Percentiles rank a stretch among this genome's conserved stretches.
phyloP scores from a whole-genome alignment of 768 basidiomycete species.

The Phanerochaete carnosa region DNA sequence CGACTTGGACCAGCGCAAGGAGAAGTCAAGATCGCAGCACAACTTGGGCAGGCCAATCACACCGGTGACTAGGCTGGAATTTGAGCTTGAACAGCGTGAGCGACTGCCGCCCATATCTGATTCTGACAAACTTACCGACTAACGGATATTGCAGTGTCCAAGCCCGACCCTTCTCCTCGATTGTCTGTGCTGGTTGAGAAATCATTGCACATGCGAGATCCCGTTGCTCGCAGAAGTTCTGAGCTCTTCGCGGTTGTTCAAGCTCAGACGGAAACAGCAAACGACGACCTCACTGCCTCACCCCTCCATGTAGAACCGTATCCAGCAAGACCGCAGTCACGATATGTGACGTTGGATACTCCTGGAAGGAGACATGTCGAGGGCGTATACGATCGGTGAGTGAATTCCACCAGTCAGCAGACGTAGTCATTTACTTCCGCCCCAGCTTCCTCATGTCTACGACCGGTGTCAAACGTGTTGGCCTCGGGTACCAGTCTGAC shows the following conservation, averaged over 20 bases:
- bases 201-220: slow-evolving; percentile 61
- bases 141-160: slow-evolving; percentile 17
- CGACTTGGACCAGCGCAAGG: slow-evolving; percentile 56
- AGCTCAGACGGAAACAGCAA: slow-evolving; percentile 19
- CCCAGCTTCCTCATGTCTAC: slow-evolving; percentile 70
- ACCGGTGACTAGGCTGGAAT: slow-evolving; percentile 59
- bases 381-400: slow-evolving; percentile 67
- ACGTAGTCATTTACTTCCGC: neutral
- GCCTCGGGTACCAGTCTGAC: slow-evolving; percentile 80
- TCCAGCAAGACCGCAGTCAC: slow-evolving; percentile 41
- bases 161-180: slow-evolving; percentile 41
- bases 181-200: slow-evolving; percentile 69
- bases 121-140: neutral
- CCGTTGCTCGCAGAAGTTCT: slow-evolving; percentile 26
- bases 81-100: slow-evolving; percentile 64
- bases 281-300: slow-evolving; percentile 58
- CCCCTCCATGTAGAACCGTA: slow-evolving; percentile 66
- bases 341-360: slow-evolving; percentile 39
- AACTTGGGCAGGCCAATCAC: slow-evolving; percentile 66
- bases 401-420: neutral
- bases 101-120: slow-evolving; percentile 1
- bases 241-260: neutral
- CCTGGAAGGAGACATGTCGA: slow-evolving; percentile 58
- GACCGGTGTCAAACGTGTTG: slow-evolving; percentile 73
- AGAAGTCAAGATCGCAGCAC: slow-evolving; percentile 65